Evolutionary conservation across 805 yeast genomes (phyloP).

Genomic region (Candida bentonensis): DNA sequence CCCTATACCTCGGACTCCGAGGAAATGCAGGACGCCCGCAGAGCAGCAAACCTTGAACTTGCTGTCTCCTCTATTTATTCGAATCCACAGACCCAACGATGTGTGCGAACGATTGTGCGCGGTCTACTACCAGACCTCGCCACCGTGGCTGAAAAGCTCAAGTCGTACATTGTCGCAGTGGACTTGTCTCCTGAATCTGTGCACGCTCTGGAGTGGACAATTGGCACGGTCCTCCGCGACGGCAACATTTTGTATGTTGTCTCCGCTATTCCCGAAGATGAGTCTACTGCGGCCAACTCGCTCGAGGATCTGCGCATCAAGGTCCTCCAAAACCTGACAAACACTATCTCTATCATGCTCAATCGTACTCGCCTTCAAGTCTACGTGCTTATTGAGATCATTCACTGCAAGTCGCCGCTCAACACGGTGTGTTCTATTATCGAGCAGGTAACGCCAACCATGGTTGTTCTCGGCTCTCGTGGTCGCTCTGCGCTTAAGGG

Average conservation of each 20-base stretch:
- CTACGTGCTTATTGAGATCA: constrained; percentile 58
- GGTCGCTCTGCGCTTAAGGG: constrained; percentile 64
- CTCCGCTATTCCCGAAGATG: constrained; percentile 23
- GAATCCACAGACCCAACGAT: constrained; percentile 38
- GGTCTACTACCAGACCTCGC: constrained; percentile 45
- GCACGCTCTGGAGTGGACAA: constrained; percentile 76
- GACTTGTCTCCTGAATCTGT: constrained; percentile 74
- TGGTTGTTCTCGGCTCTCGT: constrained; percentile 63
- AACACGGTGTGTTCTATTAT: constrained; percentile 57
- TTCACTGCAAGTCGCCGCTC: constrained; percentile 64
- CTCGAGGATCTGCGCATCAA: constrained; percentile 28
- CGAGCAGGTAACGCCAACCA: constrained; percentile 56
- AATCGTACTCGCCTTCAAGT: constrained; percentile 57
- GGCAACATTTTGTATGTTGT: constrained; percentile 71
- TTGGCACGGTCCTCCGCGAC: constrained; percentile 72
- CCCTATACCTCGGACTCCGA: constrained; percentile 60
- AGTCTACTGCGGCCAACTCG: constrained; percentile 8
- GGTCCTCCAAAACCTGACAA: constrained; percentile 31
- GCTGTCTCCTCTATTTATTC: constrained; percentile 42
- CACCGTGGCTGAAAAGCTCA: constrained; percentile 19
- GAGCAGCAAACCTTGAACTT: constrained; percentile 40
- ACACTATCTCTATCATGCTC: constrained; percentile 29
- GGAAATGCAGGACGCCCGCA: constrained; percentile 46
- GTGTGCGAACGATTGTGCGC: constrained; percentile 55
- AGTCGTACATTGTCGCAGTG: constrained; percentile 61